These are phyloP conservation scores for Citrullus colocynthis DNA, from an alignment of 306 rosid genomes.

Conservation along the genomic window DNA sequence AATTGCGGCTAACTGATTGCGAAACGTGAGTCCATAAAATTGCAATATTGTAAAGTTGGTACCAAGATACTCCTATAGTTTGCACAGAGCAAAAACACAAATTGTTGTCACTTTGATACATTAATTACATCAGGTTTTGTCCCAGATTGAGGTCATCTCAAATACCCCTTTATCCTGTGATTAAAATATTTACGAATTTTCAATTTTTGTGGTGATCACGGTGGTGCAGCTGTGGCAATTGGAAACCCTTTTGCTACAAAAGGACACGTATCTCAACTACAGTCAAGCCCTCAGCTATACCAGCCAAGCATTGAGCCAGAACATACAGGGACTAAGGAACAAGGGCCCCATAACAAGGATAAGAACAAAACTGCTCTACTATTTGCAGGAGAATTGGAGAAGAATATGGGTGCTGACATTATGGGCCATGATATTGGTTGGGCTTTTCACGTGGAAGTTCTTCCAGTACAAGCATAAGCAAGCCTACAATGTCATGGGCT, in stretches of 20 bases:
- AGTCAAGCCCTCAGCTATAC: constrained; percentile 98
- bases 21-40: background rate
- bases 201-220: constrained; percentile 6
- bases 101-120: background rate
- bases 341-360: constrained; percentile 56
- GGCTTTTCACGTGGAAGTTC: constrained; percentile 82
- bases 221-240: constrained; percentile 80
- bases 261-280: constrained; percentile 89
- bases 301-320: constrained; percentile 97
- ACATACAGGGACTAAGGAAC: constrained; percentile 76
- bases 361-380: constrained; percentile 55
- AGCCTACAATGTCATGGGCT: constrained; percentile 60
- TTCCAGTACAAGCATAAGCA: constrained; percentile 48
- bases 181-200: constrained; percentile 18
- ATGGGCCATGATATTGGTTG: constrained; percentile 65
- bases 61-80: background rate
- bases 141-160: constrained; percentile 5
- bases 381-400: constrained; percentile 86
- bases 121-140: background rate
- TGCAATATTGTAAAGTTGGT: background rate
- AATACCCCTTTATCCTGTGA: constrained; percentile 7
- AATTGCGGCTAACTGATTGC: background rate
- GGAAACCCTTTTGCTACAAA: constrained; percentile 88
- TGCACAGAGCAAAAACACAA: background rate
- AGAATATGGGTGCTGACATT: constrained; percentile 74